These are phyloP conservation scores for Hawksworthiomyces lignivorus DNA, from an alignment of 2,329 filamentous ascomycete species.

Conservation along the genomic window DNA sequence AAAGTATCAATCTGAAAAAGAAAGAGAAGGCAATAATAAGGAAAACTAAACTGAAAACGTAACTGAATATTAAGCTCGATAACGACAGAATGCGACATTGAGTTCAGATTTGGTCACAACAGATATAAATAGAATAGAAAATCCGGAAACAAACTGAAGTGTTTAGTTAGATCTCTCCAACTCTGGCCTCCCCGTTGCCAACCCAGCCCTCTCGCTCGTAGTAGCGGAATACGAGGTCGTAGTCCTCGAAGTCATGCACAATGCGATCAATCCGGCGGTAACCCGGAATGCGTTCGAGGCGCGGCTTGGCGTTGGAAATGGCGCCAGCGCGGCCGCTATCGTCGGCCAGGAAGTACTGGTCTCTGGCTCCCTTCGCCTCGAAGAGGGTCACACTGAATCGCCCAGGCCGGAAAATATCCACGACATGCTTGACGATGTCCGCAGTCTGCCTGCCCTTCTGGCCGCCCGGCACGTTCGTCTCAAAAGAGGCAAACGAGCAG, in stretches of 20 bases:
- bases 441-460: conserved; percentile 82
- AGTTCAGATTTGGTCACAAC: too few relatives aligned
- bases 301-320: conserved; percentile 37
- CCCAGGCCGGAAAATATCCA: conserved; percentile 94
- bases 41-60: too few relatives aligned
- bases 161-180: conserved; percentile 37
- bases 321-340: conserved; percentile 19
- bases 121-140: too few relatives aligned
- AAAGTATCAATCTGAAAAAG: too few relatives aligned
- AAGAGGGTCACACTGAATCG: conserved; percentile 96
- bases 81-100: too few relatives aligned
- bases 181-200: conserved; percentile 43
- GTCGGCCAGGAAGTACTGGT: conserved; percentile 18
- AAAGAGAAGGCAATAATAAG: too few relatives aligned
- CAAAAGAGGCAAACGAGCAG: conserved; percentile 96
- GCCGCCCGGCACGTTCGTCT: conserved; percentile 90
- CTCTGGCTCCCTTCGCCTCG: conserved; percentile 61
- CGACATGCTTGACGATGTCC: conserved; percentile 88
- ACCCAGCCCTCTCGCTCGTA: conserved; percentile 83
- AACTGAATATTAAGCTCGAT: too few relatives aligned
- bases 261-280: conserved; percentile 90
- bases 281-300: conserved; percentile 72
- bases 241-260: conserved; percentile 94
- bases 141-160: too few relatives aligned
- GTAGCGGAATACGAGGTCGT: conserved; percentile 93